Conservation (phyloP, 2,329 filamentous ascomycete species). For the Pestalotiopsis sp. region DNA sequence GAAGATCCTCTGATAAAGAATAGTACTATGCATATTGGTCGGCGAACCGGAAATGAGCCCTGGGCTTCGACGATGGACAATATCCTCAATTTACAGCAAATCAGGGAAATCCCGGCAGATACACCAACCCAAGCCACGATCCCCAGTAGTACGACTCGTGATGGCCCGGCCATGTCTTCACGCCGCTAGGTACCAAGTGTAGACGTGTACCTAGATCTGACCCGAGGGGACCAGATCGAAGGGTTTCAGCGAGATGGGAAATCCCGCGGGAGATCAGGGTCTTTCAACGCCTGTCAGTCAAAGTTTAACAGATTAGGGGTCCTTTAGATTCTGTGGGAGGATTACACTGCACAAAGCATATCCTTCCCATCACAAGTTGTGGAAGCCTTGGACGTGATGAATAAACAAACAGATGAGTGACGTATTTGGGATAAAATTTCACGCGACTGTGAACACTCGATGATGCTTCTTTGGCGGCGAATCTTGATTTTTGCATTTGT, state of each 20-base stretch:
- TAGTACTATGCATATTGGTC: neutral
- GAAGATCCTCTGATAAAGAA: neutral
- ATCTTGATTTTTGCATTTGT: slow-evolving; percentile 23
- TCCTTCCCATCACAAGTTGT: neutral
- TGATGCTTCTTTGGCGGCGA: slow-evolving; percentile 23
- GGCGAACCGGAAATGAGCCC: slow-evolving; percentile 13
- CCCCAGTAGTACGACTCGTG: neutral
- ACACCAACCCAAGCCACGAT: neutral
- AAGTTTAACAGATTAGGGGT: neutral
- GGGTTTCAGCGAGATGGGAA: neutral
- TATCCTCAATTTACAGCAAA: neutral
- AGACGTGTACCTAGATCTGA: neutral
- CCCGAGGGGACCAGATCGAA: neutral
- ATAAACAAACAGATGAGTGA: too few relatives aligned
- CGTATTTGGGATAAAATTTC: slow-evolving; percentile 7
- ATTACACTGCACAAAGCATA: neutral
- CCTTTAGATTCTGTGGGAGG: neutral
- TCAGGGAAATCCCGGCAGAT: neutral
- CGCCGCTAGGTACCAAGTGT: neutral
- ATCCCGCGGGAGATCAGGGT: neutral
- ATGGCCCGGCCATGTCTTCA: neutral
- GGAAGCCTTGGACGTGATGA: neutral
- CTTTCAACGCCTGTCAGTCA: neutral
- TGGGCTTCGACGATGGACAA: neutral
- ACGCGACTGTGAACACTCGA: neutral